Conservation (phyloP, 129 eudicot species). For the Chrysanthemum seticuspe region DNA sequence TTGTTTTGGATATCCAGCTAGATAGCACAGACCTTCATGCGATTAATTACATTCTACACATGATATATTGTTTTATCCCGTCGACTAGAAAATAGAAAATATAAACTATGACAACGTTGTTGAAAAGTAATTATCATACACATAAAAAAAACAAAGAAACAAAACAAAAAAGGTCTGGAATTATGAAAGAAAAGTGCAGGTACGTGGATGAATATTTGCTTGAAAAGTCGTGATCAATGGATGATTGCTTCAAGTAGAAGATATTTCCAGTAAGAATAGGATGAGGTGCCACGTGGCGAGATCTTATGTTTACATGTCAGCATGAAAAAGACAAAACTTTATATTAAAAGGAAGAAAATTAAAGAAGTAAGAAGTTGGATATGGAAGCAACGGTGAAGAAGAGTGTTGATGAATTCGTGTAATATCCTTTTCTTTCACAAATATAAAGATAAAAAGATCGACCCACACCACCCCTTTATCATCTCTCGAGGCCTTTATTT, state of each 20-base stretch:
- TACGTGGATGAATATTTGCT: conserved; percentile 34
- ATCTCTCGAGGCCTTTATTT: conserved; percentile 22
- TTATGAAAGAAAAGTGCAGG: neutral
- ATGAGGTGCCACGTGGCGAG: conserved; percentile 37
- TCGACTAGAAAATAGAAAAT: too few species aligned
- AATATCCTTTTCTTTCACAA: conserved; percentile 39
- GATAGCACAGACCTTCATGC: too few species aligned
- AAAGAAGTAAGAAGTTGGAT: conserved; percentile 39
- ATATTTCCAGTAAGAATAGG: conserved; percentile 5
- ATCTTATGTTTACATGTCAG: conserved; percentile 4
- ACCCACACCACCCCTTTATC: conserved; percentile 30
- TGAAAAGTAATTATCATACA: too few species aligned
- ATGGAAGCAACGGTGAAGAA: conserved; percentile 53
- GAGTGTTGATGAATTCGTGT: conserved; percentile 43
- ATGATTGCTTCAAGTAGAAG: conserved; percentile 27
- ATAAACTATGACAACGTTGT: too few species aligned
- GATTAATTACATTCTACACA: neutral
- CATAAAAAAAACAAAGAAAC: too few species aligned
- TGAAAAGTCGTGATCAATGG: conserved; percentile 33
- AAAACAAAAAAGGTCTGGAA: neutral
- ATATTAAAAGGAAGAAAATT: neutral
- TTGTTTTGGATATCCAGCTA: too few species aligned
- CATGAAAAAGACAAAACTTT: conserved; percentile 12
- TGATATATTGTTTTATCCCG: neutral
- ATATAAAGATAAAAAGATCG: conserved; percentile 24